Evolutionary conservation across 129 eudicot genomes (phyloP), one percentile per base, ranked within the genome.

Genomic region (Pulicaria dysenterica): DNA sequence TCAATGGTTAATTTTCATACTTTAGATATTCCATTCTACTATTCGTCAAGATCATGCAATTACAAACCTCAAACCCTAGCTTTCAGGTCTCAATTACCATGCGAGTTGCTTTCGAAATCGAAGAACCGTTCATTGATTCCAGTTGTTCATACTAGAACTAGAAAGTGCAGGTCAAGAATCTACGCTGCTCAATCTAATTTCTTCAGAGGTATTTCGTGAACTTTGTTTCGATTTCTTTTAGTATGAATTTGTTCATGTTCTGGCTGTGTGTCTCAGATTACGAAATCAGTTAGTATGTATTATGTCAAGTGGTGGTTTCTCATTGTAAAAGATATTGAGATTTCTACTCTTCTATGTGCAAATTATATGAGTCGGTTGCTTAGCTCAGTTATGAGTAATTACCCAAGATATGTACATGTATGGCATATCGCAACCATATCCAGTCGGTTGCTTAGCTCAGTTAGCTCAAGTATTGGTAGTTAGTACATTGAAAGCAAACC

Each of bases 181-280:
- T 57, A 66, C 65, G 89, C 97, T 41, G 79, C 79, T n/a, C 96
- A 86, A 73, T 84, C 96, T 78, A 75, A 75, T 77, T 75, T 92
- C 38, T 68, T 88, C 42, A 85, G 64, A 84, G 96, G 96, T 91
- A 67, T 31, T 72, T 62, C 11, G 17, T 45, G 57, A 50, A 31
- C 36, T 69, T 69, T 50, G 41, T 19, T 54, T 59, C 7, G 54
- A 42, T 14, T 7, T 54, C 5, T 17, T 8, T 19, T 46, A 5
- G 8, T 15, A 34, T 5, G 2, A n/a, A 2, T 47, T 7, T 54
- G 58, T 40, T 64, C 3, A 3, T 45, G 66, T 77, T n/a, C 5
- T 53, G 8, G 11, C 51, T 70, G 43, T 73, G 1, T 62, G 38
- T 9, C 13, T 49, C 1, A n/a, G 11, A n/a, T 15, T 37, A 40